phyloP scores from a whole-genome alignment of 2,329 filamentous ascomycete genomes.

The Clonostachys rhizophaga region DNA sequence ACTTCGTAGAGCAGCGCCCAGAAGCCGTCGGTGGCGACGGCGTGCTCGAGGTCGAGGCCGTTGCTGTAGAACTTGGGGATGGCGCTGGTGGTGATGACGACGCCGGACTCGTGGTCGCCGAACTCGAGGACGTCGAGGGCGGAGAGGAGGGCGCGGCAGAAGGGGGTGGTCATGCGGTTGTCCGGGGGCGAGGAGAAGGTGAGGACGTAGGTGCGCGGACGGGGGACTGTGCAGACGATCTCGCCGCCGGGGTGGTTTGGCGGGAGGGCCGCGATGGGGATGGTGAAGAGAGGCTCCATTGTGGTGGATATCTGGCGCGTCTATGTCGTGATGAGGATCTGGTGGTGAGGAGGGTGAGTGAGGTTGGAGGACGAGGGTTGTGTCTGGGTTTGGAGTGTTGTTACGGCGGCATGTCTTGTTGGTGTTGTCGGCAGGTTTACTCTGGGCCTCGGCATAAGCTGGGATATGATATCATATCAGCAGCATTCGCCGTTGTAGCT shows the following conservation, averaged over 20 bases:
- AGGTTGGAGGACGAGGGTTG: too few species aligned
- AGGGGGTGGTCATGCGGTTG: constrained; percentile 67
- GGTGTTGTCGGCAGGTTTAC: too few species aligned
- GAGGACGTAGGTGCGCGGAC: constrained; percentile 63
- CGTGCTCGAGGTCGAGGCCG: constrained; percentile 72
- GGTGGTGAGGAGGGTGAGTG: too few species aligned
- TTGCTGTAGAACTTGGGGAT: constrained; percentile 81
- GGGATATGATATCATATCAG: too few species aligned
- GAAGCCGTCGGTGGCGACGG: constrained; percentile 55
- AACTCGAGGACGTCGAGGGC: constrained; percentile 74
- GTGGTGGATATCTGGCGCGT: neutral
- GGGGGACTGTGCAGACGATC: constrained; percentile 59
- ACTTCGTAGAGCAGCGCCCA: constrained; percentile 59
- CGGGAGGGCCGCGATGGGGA: constrained; percentile 56
- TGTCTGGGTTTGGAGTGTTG: too few species aligned
- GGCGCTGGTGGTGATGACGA: constrained; percentile 71
- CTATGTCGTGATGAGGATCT: too few species aligned
- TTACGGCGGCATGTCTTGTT: too few species aligned
- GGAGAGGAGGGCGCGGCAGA: constrained; percentile 62
- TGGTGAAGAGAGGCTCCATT: constrained; percentile 24
- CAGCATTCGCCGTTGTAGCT: too few species aligned
- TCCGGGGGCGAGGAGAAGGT: constrained; percentile 68
- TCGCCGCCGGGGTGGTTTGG: constrained; percentile 44
- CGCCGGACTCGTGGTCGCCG: constrained; percentile 57
- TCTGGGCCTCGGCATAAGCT: too few species aligned